A percentile compares a stretch with the other conserved stretches of the same genome.
phyloP scores from a whole-genome alignment of 2,329 filamentous ascomycete species.

The Fusarium tupiense region DNA sequence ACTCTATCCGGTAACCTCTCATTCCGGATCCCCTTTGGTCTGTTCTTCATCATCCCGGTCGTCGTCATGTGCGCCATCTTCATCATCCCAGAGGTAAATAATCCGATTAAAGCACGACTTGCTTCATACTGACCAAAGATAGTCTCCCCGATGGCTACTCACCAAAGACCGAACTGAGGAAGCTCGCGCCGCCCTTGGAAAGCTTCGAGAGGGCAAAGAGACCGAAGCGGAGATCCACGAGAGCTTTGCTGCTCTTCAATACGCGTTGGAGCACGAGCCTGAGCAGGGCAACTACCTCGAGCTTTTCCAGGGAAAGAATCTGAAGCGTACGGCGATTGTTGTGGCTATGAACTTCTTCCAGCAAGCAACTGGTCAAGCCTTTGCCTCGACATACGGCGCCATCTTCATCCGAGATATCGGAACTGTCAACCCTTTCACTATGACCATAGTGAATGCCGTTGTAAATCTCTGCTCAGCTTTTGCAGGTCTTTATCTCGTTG shows the following conservation, averaged over 20 bases:
- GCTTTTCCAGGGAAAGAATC: conserved; percentile 22
- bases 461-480: conserved; percentile 19
- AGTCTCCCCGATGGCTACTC: conserved; percentile 41
- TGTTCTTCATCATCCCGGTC: conserved; percentile 36
- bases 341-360: conserved; percentile 25
- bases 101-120: too few species aligned
- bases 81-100: conserved; percentile 35
- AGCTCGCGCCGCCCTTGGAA: conserved; percentile 11
- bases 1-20: conserved; percentile 29
- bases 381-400: conserved; percentile 35
- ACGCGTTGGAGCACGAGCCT: conserved; percentile 21
- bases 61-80: conserved; percentile 30
- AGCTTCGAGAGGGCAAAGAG: conserved; percentile 26
- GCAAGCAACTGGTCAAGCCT: conserved; percentile 37
- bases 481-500: not conserved
- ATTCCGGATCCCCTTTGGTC: conserved; percentile 34
- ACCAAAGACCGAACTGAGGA: conserved; percentile 32
- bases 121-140: not conserved
- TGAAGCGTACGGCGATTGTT: conserved; percentile 25
- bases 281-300: conserved; percentile 33
- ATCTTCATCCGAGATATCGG: conserved; percentile 37
- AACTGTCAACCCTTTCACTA: conserved; percentile 40
- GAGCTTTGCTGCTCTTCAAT: not conserved
- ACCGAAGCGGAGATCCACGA: conserved; percentile 33
- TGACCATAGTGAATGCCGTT: conserved; percentile 25